These are phyloP conservation scores for Epichloe gansuensis DNA, from an alignment of 2,329 filamentous ascomycete species.

Conservation along the genomic window DNA sequence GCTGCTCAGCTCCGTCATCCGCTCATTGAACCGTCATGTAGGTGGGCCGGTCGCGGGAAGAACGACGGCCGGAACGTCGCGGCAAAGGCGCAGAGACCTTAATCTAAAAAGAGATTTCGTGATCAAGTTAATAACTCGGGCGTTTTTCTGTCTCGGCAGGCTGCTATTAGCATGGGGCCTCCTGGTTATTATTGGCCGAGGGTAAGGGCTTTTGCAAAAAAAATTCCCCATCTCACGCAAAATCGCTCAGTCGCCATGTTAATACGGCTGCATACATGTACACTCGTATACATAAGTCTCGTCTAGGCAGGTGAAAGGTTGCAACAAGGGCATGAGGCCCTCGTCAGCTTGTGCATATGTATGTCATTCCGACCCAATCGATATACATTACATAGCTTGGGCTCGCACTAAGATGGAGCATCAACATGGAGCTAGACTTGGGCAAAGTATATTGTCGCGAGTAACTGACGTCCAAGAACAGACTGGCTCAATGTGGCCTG, in stretches of 20 bases:
- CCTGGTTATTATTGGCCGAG: too few relatives aligned
- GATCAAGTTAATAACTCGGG: neutral
- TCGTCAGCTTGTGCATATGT: neutral
- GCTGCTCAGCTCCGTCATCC: neutral
- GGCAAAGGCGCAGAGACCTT: neutral
- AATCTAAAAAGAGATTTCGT: neutral
- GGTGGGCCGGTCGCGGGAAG: neutral
- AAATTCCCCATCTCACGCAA: neutral
- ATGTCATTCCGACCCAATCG: neutral
- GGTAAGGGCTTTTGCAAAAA: too few relatives aligned
- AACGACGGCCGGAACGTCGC: neutral
- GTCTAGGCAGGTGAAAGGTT: neutral
- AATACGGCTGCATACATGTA: neutral
- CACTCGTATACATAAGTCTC: neutral
- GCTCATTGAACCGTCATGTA: neutral
- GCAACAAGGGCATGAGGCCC: neutral
- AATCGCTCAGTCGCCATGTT: neutral
- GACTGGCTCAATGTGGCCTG: conserved; percentile 19
- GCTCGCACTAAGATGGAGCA: too few relatives aligned
- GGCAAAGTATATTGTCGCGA: too few relatives aligned
- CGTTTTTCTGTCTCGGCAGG: neutral
- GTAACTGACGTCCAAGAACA: neutral
- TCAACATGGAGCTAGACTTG: too few relatives aligned
- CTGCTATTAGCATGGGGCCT: neutral
- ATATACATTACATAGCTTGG: too few relatives aligned